Evolutionary conservation across 2,329 filamentous ascomycete species (phyloP).

Genomic region (Colletotrichum salicis): DNA sequence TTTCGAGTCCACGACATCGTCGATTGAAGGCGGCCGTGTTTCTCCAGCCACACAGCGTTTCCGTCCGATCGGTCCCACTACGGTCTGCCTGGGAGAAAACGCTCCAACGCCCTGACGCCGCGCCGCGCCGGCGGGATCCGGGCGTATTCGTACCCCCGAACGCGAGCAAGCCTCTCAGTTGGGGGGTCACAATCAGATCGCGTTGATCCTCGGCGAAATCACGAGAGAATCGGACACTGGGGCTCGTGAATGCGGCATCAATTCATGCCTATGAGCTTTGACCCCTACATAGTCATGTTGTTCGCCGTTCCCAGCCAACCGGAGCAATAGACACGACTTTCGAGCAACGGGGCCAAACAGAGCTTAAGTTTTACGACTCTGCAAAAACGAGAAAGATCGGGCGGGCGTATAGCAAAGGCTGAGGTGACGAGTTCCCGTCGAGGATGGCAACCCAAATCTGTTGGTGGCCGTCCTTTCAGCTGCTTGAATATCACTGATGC

Average conservation of each 20-base stretch:
- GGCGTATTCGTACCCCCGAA: slow-evolving; percentile 10
- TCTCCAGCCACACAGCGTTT: slow-evolving; percentile 6
- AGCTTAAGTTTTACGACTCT: neutral
- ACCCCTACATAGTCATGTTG: neutral
- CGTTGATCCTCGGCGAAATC: neutral
- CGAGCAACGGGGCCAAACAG: neutral
- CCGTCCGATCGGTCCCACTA: slow-evolving; percentile 9
- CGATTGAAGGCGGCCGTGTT: neutral
- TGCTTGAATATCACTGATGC: neutral
- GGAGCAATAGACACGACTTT: neutral
- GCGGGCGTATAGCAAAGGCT: neutral
- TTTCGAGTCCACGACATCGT: neutral
- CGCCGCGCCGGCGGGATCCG: slow-evolving; percentile 16
- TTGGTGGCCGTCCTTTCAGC: neutral
- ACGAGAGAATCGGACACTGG: neutral
- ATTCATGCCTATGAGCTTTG: neutral
- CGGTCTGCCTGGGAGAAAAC: neutral
- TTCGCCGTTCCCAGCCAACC: neutral
- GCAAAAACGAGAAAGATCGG: neutral
- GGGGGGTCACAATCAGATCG: neutral
- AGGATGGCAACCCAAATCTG: neutral
- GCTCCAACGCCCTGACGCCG: slow-evolving; percentile 17
- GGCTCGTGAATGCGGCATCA: neutral
- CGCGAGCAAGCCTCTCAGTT: neutral
- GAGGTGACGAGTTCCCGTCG: neutral